Percentiles rank a stretch among this genome's conserved stretches.
phyloP scores from a whole-genome alignment of 352 stramenopile genomes.

The Pythium oligandrum region DNA sequence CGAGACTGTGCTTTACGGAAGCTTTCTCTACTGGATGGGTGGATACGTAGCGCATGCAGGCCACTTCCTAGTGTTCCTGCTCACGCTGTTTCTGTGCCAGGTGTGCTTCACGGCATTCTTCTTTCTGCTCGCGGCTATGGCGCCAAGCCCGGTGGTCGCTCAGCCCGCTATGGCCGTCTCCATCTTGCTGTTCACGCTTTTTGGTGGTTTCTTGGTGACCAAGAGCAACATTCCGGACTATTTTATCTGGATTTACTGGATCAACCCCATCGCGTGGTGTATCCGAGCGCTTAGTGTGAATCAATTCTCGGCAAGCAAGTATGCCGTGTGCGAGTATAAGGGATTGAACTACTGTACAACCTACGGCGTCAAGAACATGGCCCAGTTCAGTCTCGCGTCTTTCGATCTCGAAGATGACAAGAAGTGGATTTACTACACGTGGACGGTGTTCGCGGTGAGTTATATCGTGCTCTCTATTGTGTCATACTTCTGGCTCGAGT shows the following conservation, averaged over 20 bases:
- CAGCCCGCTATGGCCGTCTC: slow-evolving; percentile 56
- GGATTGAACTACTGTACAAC: slow-evolving; percentile 48
- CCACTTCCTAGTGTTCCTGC: slow-evolving; percentile 53
- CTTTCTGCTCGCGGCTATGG: slow-evolving; percentile 45
- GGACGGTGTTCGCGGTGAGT: slow-evolving; percentile 43
- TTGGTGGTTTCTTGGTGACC: slow-evolving; percentile 60
- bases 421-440: slow-evolving; percentile 51
- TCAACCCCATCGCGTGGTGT: slow-evolving; percentile 66
- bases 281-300: slow-evolving; percentile 61
- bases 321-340: slow-evolving; percentile 38
- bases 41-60: slow-evolving; percentile 49
- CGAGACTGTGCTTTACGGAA: slow-evolving; percentile 83
- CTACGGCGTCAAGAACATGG: slow-evolving; percentile 26
- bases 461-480: slow-evolving; percentile 34
- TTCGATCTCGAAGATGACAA: slow-evolving; percentile 46
- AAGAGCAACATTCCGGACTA: slow-evolving; percentile 53
- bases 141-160: slow-evolving; percentile 46
- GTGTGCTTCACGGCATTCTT: slow-evolving; percentile 68
- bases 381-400: slow-evolving; percentile 40
- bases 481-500: slow-evolving; percentile 27
- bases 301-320: slow-evolving; percentile 45
- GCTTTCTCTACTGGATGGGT: slow-evolving; percentile 88
- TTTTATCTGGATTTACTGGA: slow-evolving; percentile 78
- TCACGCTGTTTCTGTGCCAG: slow-evolving; percentile 64
- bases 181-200: slow-evolving; percentile 66